These are phyloP conservation scores for Hypericum androsaemum DNA, from an alignment of 345 rosid species.

Conservation along the genomic window DNA sequence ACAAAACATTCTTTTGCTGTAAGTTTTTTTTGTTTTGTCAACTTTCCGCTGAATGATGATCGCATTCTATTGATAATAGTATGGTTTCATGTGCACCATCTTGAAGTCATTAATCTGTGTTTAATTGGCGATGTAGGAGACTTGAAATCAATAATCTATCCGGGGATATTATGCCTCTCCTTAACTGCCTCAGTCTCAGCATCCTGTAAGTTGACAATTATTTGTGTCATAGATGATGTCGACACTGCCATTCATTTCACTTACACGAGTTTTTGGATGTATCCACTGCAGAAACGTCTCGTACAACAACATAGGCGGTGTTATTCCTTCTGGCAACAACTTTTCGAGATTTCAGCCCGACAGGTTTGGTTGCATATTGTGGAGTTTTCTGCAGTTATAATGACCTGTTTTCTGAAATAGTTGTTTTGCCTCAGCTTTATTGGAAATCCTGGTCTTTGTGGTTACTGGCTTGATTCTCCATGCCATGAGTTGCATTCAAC, in stretches of 20 bases:
- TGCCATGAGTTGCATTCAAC: conserved; percentile 48
- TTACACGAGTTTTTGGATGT: not conserved
- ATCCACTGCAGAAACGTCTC: conserved; percentile 64
- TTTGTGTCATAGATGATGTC: too few species aligned
- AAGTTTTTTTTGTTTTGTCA: conserved; percentile 14
- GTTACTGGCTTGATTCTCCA: conserved; percentile 58
- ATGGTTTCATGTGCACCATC: too few species aligned
- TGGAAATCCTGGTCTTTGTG: conserved; percentile 79
- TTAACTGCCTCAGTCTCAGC: conserved; percentile 63
- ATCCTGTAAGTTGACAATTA: conserved; percentile 38
- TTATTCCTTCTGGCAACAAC: conserved; percentile 66
- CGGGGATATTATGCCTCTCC: conserved; percentile 56
- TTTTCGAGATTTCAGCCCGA: conserved; percentile 64
- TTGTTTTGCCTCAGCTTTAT: conserved; percentile 38
- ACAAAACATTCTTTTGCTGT: conserved; percentile 60
- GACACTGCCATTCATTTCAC: not conserved
- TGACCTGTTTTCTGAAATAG: not conserved
- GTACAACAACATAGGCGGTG: conserved; percentile 64
- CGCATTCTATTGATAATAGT: too few species aligned
- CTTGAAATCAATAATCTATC: conserved; percentile 75
- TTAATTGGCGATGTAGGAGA: conserved; percentile 35
- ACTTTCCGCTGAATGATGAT: not conserved
- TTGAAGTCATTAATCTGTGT: too few species aligned
- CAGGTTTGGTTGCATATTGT: conserved; percentile 32
- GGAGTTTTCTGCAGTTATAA: not conserved